These are phyloP conservation scores for Caloboletus inedulis DNA, from an alignment of 1,284 basidiomycete genomes.

Conservation along the genomic window DNA sequence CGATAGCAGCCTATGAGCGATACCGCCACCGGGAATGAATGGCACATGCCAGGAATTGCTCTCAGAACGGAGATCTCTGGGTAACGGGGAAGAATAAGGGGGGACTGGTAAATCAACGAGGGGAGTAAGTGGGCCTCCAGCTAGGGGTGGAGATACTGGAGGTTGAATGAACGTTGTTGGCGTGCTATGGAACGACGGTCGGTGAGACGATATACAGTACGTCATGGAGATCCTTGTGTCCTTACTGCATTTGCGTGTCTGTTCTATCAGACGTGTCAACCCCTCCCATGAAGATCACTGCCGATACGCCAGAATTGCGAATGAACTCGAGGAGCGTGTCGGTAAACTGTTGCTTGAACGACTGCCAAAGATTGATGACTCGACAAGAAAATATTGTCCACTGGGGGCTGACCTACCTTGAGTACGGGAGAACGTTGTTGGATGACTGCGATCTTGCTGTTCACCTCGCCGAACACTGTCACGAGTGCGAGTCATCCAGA, in stretches of 20 bases:
- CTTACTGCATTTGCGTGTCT: conserved; percentile 74
- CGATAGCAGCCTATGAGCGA: conserved; percentile 62
- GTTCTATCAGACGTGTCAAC: conserved; percentile 71
- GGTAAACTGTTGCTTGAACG: conserved; percentile 66
- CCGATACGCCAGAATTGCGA: conserved; percentile 43
- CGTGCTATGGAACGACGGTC: conserved; percentile 38
- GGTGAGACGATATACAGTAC: conserved; percentile 39
- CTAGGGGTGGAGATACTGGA: conserved; percentile 37
- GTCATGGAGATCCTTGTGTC: conserved; percentile 10
- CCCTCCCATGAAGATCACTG: conserved; percentile 64
- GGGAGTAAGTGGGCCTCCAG: conserved; percentile 38
- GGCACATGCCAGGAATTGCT: conserved; percentile 39
- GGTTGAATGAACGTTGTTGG: conserved; percentile 58
- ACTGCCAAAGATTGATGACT: conserved; percentile 37
- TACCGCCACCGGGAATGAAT: conserved; percentile 73
- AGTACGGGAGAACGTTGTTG: conserved; percentile 77
- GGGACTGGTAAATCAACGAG: conserved; percentile 48
- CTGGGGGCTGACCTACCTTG: conserved; percentile 45
- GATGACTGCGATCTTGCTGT: conserved; percentile 50
- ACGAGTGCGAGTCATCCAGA: not conserved
- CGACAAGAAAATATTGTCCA: not conserved
- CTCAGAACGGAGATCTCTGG: conserved; percentile 35
- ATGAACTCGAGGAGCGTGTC: conserved; percentile 55
- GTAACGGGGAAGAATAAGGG: conserved; percentile 46
- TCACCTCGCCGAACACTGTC: conserved; percentile 61